Percentiles rank a stretch among this genome's conserved stretches.
phyloP scores from a whole-genome alignment of 345 rosid genomes.

The Eucalyptus marginata region DNA sequence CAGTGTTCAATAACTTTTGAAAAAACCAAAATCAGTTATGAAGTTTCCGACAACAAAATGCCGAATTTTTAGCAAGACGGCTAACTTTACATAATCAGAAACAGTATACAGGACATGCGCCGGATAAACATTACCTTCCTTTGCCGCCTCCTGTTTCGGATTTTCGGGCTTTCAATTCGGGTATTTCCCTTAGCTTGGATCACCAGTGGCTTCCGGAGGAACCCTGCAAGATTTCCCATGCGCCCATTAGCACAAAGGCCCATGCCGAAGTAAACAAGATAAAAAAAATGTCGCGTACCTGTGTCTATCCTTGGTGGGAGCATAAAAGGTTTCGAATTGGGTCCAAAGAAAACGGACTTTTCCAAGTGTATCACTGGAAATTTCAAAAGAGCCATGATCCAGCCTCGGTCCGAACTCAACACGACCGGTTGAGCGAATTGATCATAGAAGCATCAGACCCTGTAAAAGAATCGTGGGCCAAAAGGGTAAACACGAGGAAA shows the following conservation, averaged over 20 bases:
- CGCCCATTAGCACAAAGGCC: background rate
- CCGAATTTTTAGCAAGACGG: background rate
- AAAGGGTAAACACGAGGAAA: background rate
- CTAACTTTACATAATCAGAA: background rate
- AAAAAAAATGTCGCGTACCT: background rate
- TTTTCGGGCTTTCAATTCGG: conserved; percentile 57
- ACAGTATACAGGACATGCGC: background rate
- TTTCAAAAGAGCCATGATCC: background rate
- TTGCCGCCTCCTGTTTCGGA: conserved; percentile 42
- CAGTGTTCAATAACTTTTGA: background rate
- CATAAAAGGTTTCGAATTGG: background rate
- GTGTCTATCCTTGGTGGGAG: background rate
- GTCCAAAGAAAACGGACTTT: background rate
- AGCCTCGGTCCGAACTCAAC: background rate
- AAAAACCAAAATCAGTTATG: background rate
- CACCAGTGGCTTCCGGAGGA: conserved; percentile 10
- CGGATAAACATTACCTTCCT: conserved; percentile 41
- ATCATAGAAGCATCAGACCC: background rate
- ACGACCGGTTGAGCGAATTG: background rate
- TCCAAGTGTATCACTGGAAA: background rate
- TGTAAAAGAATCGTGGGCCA: background rate
- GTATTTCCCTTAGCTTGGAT: conserved; percentile 43
- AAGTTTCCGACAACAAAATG: background rate
- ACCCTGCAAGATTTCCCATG: conserved; percentile 4
- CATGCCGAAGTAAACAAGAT: background rate